Conservation (phyloP, 345 rosid species). For the Euphorbia tirucalli region DNA sequence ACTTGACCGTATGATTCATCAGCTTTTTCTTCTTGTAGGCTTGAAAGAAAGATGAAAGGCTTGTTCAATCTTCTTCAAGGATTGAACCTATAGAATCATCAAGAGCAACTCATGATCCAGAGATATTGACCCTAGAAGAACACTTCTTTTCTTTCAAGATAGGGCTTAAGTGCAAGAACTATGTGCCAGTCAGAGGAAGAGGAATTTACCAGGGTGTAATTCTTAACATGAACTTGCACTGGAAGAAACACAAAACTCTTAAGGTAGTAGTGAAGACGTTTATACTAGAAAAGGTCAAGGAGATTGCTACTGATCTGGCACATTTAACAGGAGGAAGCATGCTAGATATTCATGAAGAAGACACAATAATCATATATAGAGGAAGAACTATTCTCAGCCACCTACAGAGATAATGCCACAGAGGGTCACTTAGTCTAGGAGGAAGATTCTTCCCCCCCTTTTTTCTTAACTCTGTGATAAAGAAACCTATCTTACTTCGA, state of each 20-base stretch:
- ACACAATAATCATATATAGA: conserved; percentile 85
- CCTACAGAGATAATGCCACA: conserved; percentile 97
- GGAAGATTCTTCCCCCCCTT: conserved; percentile 47
- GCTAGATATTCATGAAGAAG: conserved; percentile 74
- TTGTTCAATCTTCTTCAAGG: conserved; percentile 63
- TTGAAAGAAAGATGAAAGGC: conserved; percentile 70
- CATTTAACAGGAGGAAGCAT: conserved; percentile 84
- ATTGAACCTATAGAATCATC: conserved; percentile 72
- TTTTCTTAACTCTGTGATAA: background rate
- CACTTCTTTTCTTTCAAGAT: conserved; percentile 83
- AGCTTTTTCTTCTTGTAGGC: conserved; percentile 44
- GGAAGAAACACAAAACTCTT: conserved; percentile 96
- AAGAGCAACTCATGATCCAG: conserved; percentile 79
- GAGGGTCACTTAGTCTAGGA: conserved; percentile 73
- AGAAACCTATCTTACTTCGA: too few relatives aligned
- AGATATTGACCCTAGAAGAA: conserved; percentile 92
- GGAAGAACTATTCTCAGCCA: conserved; percentile 96
- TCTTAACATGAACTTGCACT: conserved; percentile 96
- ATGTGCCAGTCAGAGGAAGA: conserved; percentile 88
- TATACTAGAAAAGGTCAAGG: conserved; percentile 78
- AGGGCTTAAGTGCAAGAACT: conserved; percentile 88
- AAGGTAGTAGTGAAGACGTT: conserved; percentile 89
- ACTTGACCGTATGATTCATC: background rate
- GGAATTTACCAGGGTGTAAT: conserved; percentile 96
- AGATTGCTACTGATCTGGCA: conserved; percentile 79